A percentile compares a stretch with the other conserved stretches of the same genome.
Conservation (phyloP, 1,139 yeast species). For the Candida sanyaensis region DNA sequence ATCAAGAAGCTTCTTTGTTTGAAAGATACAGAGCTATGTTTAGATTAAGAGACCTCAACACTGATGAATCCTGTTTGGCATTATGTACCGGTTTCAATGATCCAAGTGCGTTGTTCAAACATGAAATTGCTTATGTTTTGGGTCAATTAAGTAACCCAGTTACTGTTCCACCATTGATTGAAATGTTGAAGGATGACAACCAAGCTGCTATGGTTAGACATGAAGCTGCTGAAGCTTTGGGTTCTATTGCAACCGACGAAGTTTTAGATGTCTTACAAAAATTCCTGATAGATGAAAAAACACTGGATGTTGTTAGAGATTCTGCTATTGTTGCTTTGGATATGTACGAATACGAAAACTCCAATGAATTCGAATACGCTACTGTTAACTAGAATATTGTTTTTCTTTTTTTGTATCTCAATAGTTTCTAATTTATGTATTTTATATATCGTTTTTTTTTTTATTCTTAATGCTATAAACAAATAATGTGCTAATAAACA, state of each 20-base stretch:
- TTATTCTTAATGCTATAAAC: slow-evolving; percentile 5
- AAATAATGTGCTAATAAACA: neutral
- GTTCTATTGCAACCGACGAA: slow-evolving; percentile 96
- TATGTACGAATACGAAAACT: slow-evolving; percentile 95
- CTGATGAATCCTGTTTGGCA: slow-evolving; percentile 90
- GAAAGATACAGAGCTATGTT: slow-evolving; percentile 99
- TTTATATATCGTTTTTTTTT: slow-evolving; percentile 2
- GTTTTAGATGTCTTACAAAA: slow-evolving; percentile 84
- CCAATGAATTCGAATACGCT: slow-evolving; percentile 82
- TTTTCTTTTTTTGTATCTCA: neutral
- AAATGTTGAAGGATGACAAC: slow-evolving; percentile 69
- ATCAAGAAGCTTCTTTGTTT: slow-evolving; percentile 77
- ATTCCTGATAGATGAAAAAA: slow-evolving; percentile 78
- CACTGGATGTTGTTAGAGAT: slow-evolving; percentile 76
- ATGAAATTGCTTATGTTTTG: slow-evolving; percentile 96
- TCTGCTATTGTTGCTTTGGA: slow-evolving; percentile 96
- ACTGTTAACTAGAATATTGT: slow-evolving; percentile 23
- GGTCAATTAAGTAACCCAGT: slow-evolving; percentile 96
- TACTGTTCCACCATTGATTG: slow-evolving; percentile 83
- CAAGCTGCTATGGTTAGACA: slow-evolving; percentile 99
- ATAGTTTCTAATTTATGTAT: neutral
- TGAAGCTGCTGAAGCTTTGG: slow-evolving; percentile 99
- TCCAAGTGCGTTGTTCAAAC: slow-evolving; percentile 91
- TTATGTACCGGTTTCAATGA: slow-evolving; percentile 89
- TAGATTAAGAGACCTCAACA: slow-evolving; percentile 91